Evolutionary conservation across 2,329 filamentous ascomycete species (phyloP), one percentile per base, ranked within the genome.

Genomic region (Didymella sp.): DNA sequence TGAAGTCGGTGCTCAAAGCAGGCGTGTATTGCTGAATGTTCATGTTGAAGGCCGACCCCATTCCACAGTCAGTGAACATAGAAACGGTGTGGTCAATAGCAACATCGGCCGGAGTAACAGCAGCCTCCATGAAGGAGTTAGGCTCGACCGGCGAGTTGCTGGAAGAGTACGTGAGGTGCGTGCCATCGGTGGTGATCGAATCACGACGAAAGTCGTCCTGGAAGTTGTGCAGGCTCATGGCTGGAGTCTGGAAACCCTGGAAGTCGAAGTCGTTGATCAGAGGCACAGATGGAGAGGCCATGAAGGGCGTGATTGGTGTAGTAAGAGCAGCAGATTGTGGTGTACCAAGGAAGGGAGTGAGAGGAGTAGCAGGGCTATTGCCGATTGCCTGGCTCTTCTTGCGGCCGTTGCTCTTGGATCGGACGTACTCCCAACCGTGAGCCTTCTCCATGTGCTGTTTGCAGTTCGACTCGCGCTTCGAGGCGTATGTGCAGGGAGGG

Each of bases 371-470:
- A 17, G 67, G 67, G 59, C 67, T 73, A 22, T 66, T 68, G 33
- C 64, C 64, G 40, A 56, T 51, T 15, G 67, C 59, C 21, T 68
- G 58, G 27, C 66, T 59, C 69, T 75, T 76, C 64, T 75, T 76
- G 33, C 71, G 68, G 50, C 90, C 90, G 72, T 96, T 96, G 76
- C 89, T 93, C 84, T 97, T 97, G 58, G 92, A 94, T 63, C 94
- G 90, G 52, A 93, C 84, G 67, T 97, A 97, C n/a, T 84, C 83
- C 89, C 91, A 96, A 56, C 89, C 88, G 71, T 98, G 93, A 0
- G 91, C 89, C 78, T 97, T 97, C 81, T 98, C 94, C 93, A 97
- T 97, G 79, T 98, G 93, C 77, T 97, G 94, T 76, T 97, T 97
- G 85, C 92, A 96, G 77, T 98, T 98, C 61, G 90, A 95, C 80